Base-by-base conservation (phyloP, 192 early-diverging fungal species). In the Gonapodya sp. region DNA sequence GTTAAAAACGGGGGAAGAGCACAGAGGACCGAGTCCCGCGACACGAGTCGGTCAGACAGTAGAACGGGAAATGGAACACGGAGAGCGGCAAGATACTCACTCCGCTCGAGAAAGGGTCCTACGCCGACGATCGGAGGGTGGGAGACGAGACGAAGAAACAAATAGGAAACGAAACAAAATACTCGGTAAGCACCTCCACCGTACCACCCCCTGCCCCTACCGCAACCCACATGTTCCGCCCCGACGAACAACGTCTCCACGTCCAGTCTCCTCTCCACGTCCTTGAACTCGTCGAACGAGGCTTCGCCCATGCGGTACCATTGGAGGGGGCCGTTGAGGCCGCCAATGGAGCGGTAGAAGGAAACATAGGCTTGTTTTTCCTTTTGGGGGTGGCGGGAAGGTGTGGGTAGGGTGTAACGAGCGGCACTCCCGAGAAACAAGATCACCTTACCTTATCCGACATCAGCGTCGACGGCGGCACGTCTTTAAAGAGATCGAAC, bases 271-370 rank as follows among this genome's bases (percentile, higher is more conserved):
- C 2, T 34, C 30, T 2, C 75, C 2, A 33, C 75, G 75, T 77
- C 75, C 18, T 32, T 34, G 75, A 77, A 77, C 75, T 77, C 75
- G 31, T 77, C 30, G 75, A 77, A 77, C 30, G 30, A 32, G 8
- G 75, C 30, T 33, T 77, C 75, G 75, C 75, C 75, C 75, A 77
- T 77, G 75, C 75, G 75, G 75, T 77, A 77, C 75, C 75, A 77
- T 34, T 77, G 75, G 18, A 77, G 31, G 2, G 75, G 75, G 30
- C 75, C 75, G 75, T 34, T 34, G 8, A 77, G 2, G 8, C 75
- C 75, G 31, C 75, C 75, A 33, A 77, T 77, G 30, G 75, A 77
- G 18, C 34, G 16, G 75, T 34, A 32, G 31, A 77, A 77, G 75
- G 2, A 2, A 2, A 77, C 34, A 33, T 77, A 77, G 31, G 75